Evolutionary conservation across 805 yeast species (phyloP).

Genomic region (Myxozyma neotropica): DNA sequence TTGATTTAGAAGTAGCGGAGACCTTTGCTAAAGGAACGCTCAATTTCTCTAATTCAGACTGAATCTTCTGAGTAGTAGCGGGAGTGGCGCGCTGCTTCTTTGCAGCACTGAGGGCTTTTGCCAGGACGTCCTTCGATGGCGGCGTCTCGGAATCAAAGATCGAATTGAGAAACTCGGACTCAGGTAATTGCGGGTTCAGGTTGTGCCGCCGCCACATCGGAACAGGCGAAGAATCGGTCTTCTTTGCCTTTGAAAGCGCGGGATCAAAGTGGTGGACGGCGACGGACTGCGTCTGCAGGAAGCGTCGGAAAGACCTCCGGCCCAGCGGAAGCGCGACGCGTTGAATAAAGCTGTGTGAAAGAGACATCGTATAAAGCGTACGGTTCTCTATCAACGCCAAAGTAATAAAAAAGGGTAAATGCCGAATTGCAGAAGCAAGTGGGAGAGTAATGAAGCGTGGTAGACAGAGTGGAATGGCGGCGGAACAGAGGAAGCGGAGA

Average conservation of each 20-base stretch:
- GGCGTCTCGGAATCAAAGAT: constrained; percentile 32
- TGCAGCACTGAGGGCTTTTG: constrained; percentile 17
- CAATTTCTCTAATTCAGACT: not conserved
- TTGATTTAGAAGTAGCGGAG: not conserved
- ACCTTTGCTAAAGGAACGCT: constrained; percentile 13
- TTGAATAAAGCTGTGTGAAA: not conserved
- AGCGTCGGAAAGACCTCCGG: constrained; percentile 13
- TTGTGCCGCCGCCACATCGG: constrained; percentile 30
- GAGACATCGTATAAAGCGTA: not conserved
- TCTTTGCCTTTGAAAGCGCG: constrained; percentile 10
- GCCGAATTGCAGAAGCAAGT: not conserved
- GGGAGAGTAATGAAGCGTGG: not conserved
- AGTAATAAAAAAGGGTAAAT: not conserved
- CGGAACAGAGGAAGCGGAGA: constrained; percentile 1
- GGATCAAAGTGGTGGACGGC: constrained; percentile 7
- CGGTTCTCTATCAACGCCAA: not conserved
- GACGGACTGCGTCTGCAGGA: constrained; percentile 15
- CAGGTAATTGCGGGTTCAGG: constrained; percentile 15
- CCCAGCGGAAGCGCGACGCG: constrained; percentile 15
- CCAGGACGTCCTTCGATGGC: constrained; percentile 29
- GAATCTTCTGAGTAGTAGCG: not conserved
- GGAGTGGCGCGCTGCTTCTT: constrained; percentile 10
- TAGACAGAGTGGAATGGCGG: not conserved
- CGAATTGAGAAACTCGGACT: constrained; percentile 27
- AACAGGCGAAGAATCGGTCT: not conserved